Evolutionary conservation across 495 filamentous ascomycete species (phyloP), one percentile per base, ranked within the genome.

Genomic region (Penicillium macrosclerotiorum): DNA sequence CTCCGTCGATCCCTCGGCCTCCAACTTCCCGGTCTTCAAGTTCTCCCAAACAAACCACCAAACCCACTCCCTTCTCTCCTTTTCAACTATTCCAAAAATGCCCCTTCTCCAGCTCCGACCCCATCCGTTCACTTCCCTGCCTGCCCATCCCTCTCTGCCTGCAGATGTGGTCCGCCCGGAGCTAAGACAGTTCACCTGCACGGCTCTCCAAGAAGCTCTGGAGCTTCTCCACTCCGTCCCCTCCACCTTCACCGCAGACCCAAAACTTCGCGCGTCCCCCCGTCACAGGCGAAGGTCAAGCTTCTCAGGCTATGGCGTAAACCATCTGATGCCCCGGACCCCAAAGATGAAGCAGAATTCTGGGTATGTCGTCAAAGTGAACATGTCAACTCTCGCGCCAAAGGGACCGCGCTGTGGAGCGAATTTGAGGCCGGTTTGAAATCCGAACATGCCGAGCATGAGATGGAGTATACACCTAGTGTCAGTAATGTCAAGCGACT

Each of bases 391-490:
- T 44, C 50, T 43, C 61, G 57, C 2, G 53, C 64, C 4, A 56
- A 69, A 12, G 85, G 84, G 0, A 83, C 85, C 4, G 86, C 84
- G 5, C 75, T 63, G 16, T 88, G 78, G 73, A 63, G 47, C 1
- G 88, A 92, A 50, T 90, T 92, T 51, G 68, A 75, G 17, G 47
- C 49, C 1, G 78, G 75, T 25, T 64, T 90, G 52, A 74, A 80
- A 50, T 63, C 72, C 9, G 62, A 80, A 37, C 89, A 92, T 64
- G 77, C 77, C 4, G 65, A 77, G 63, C 74, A 86, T 49, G 89
- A 94, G 65, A 74, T 65, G 57, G 77, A 77, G 31, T 90, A 87
- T 60, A 93, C 86, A 24, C 85, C 86, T 11, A 76, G 74, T 41
- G 78, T 89, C 6, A 67, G 80, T n/a, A 72, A 69, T 14, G 74